Evolutionary conservation across 306 rosid species (phyloP).

Genomic region (Casuarina glauca): DNA sequence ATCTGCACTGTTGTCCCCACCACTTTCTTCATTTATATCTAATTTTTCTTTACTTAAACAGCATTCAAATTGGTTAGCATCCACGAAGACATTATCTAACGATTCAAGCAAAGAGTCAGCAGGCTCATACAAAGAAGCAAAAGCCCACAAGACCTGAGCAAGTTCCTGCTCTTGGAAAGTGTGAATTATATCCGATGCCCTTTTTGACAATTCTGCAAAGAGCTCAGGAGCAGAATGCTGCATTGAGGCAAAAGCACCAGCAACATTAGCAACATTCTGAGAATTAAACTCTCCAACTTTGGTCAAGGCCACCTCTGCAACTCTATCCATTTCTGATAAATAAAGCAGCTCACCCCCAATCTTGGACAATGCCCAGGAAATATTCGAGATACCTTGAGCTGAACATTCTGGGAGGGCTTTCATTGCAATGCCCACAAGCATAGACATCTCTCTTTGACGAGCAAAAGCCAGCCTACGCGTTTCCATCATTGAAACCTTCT

Average conservation of each 20-base stretch:
- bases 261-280: constrained; percentile 86
- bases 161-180: constrained; percentile 90
- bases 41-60: constrained; percentile 28
- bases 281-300: constrained; percentile 77
- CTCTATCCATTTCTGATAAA: constrained; percentile 91
- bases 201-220: constrained; percentile 58
- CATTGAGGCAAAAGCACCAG: constrained; percentile 96
- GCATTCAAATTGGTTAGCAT: constrained; percentile 47
- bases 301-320: constrained; percentile 80
- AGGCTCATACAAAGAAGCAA: constrained; percentile 76
- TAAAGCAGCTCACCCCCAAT: constrained; percentile 88
- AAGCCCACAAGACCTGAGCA: constrained; percentile 94
- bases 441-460: constrained; percentile 87
- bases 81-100: constrained; percentile 53
- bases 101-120: constrained; percentile 60
- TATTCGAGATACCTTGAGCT: constrained; percentile 84
- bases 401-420: constrained; percentile 81
- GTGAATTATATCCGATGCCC: constrained; percentile 66
- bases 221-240: constrained; percentile 85
- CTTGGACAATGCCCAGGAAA: constrained; percentile 91
- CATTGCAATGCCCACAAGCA: constrained; percentile 89
- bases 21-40: constrained; percentile 28
- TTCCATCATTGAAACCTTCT: constrained; percentile 64
- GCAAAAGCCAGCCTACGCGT: constrained; percentile 81
- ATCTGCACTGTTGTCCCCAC: constrained; percentile 24